Evolutionary conservation across 495 filamentous ascomycete genomes (phyloP).

Genomic region (Aeminium ludgeri): DNA sequence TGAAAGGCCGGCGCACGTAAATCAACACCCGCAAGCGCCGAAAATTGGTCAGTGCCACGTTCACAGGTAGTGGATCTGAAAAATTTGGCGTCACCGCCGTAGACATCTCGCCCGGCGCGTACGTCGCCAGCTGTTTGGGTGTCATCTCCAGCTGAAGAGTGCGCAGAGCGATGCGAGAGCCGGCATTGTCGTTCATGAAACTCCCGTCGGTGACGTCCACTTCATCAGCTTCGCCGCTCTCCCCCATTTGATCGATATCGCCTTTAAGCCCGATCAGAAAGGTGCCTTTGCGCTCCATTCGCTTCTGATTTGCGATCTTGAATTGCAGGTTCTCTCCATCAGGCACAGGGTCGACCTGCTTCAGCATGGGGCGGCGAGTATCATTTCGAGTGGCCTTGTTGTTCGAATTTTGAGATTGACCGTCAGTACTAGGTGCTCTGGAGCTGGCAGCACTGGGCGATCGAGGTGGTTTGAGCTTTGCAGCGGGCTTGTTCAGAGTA

Average conservation of each 20-base stretch:
- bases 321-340: constrained; percentile 19
- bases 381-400: neutral
- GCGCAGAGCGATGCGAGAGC: constrained; percentile 31
- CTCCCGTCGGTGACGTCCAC: constrained; percentile 23
- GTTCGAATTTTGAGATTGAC: neutral
- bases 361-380: neutral
- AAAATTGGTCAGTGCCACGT: constrained; percentile 1
- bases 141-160: constrained; percentile 31
- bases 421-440: neutral
- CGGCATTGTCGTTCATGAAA: constrained; percentile 24
- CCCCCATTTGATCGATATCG: constrained; percentile 23
- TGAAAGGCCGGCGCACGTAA: constrained; percentile 66
- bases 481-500: constrained; percentile 5
- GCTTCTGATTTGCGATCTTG: constrained; percentile 19
- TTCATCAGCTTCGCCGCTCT: constrained; percentile 14
- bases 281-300: constrained; percentile 32
- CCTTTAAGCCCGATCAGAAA: constrained; percentile 60
- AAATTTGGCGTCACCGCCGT: neutral
- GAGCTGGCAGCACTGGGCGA: neutral
- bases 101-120: neutral
- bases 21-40: constrained; percentile 55
- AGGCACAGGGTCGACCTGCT: constrained; percentile 24
- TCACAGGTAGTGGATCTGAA: neutral
- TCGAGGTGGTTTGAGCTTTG: constrained; percentile 3
- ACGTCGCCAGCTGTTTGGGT: neutral